A percentile compares a stretch with the other conserved stretches of the same genome.
phyloP scores from a whole-genome alignment of 345 rosid species.

The Hibiscus tridactylites region DNA sequence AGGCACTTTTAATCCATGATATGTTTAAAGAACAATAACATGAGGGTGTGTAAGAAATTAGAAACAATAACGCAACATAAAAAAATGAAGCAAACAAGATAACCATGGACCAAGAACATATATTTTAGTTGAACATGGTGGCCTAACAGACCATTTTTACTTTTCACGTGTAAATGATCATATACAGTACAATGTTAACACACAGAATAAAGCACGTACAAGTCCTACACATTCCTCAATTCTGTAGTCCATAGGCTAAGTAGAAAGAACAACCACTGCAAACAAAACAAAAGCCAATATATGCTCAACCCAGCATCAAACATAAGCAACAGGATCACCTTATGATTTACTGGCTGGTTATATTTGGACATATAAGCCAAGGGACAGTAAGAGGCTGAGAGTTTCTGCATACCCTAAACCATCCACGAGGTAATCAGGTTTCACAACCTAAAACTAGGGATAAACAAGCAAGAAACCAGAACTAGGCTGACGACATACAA shows the following conservation, averaged over 20 bases:
- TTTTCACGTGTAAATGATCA: not conserved
- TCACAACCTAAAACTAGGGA: not conserved
- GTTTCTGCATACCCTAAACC: not conserved
- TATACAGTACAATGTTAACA: not conserved
- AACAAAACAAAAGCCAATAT: not conserved
- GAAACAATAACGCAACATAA: not conserved
- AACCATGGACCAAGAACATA: not conserved
- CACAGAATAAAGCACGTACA: not conserved
- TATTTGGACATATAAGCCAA: not conserved
- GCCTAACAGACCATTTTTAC: not conserved
- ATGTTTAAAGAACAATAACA: not conserved
- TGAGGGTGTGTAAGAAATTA: not conserved
- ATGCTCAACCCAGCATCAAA: not conserved
- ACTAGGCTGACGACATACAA: not conserved
- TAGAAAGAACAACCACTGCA: not conserved
- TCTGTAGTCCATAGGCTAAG: not conserved
- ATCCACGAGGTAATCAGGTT: not conserved
- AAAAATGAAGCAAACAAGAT: not conserved
- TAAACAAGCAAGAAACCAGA: not conserved
- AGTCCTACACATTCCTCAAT: not conserved
- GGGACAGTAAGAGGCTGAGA: not conserved
- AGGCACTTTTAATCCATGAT: not conserved
- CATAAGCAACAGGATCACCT: not conserved
- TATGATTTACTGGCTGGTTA: not conserved
- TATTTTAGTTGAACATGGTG: not conserved